Conservation (phyloP, 441 rosid species). For the Raphanus hybrid region DNA sequence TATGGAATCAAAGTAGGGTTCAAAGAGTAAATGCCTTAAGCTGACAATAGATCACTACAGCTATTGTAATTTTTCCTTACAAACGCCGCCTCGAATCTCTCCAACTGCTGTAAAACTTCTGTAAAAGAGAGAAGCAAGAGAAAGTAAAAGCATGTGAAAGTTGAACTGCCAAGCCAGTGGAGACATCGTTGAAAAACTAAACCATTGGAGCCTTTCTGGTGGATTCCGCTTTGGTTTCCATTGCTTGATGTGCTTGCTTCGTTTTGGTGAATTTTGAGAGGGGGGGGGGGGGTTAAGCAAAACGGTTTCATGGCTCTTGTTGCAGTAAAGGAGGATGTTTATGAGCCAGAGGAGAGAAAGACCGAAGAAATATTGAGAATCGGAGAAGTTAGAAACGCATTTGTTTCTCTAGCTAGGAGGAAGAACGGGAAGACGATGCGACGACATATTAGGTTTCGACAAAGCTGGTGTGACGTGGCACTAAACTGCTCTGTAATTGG, state of each 20-base stretch:
- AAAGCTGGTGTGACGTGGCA: too few relatives aligned
- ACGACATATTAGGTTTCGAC: too few relatives aligned
- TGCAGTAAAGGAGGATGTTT: too few relatives aligned
- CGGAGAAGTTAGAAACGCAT: too few relatives aligned
- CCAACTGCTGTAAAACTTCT: conserved; percentile 79
- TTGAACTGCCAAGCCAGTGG: neutral
- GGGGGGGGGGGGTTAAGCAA: too few relatives aligned
- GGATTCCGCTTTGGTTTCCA: neutral
- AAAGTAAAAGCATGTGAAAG: neutral
- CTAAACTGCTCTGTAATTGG: too few relatives aligned
- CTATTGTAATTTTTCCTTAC: conserved; percentile 63
- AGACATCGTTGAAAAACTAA: neutral
- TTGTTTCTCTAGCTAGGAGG: too few relatives aligned
- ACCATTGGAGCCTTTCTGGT: neutral
- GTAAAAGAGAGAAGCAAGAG: conserved; percentile 13
- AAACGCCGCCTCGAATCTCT: conserved; percentile 78
- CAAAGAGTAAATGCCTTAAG: conserved; percentile 62
- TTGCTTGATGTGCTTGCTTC: neutral
- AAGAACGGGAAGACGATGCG: too few relatives aligned
- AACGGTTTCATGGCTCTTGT: too few relatives aligned
- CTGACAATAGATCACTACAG: conserved; percentile 63
- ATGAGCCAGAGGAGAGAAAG: too few relatives aligned
- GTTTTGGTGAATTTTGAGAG: neutral
- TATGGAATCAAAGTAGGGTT: neutral
- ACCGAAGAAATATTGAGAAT: too few relatives aligned